These are phyloP conservation scores for Akanthomyces lecanii DNA, from an alignment of 2,329 filamentous ascomycete species.

Conservation along the genomic window DNA sequence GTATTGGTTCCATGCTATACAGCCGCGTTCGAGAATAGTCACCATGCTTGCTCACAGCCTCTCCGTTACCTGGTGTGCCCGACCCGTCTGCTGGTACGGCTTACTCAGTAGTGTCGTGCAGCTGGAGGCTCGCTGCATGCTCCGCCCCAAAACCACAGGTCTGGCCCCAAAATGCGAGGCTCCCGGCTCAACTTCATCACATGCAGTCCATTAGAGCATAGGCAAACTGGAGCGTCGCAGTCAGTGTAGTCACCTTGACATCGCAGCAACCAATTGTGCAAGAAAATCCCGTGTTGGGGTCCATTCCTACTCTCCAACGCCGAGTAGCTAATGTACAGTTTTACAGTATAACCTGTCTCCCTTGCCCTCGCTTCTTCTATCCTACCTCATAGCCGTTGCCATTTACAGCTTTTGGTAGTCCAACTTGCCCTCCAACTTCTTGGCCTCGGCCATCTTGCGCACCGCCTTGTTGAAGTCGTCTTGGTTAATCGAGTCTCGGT, in stretches of 20 bases:
- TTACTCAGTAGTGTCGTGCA: background rate
- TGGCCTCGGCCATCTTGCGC: conserved; percentile 91
- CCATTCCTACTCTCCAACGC: conserved; percentile 5
- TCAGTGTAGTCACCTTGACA: background rate
- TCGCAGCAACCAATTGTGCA: background rate
- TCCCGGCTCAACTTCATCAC: background rate
- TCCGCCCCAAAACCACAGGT: background rate
- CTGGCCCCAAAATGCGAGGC: background rate
- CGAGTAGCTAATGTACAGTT: conserved; percentile 17
- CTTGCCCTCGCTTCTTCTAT: background rate
- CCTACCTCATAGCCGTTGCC: background rate
- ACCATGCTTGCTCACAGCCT: background rate
- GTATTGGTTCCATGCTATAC: background rate
- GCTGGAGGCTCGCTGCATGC: background rate
- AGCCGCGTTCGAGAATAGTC: background rate
- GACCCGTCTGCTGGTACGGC: background rate
- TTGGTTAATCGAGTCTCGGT: conserved; percentile 91
- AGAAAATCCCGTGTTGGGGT: background rate
- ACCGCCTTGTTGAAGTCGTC: conserved; percentile 99
- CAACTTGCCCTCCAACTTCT: conserved; percentile 97
- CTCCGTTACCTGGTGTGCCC: background rate
- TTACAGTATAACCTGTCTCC: background rate
- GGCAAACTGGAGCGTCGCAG: background rate
- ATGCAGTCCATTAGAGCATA: background rate
- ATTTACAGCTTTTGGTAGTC: conserved; percentile 91